Percentiles rank a stretch among this genome's conserved stretches.
These are phyloP conservation scores for Austroboletus festivus DNA, from an alignment of 768 basidiomycete species.

Conservation along the genomic window DNA sequence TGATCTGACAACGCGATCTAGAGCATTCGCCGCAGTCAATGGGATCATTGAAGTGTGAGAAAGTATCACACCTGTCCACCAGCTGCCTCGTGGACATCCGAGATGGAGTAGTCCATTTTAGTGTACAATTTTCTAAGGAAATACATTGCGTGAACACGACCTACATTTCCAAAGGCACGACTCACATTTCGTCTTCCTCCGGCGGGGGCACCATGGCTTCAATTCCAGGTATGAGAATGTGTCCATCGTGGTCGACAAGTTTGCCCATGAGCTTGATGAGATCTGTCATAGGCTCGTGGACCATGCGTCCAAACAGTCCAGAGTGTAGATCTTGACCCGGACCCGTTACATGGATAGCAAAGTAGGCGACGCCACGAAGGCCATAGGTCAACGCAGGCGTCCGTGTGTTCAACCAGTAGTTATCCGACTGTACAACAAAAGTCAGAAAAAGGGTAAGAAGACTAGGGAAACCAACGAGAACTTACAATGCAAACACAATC, in stretches of 20 bases:
- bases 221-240: constrained; percentile 86
- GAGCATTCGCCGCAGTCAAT: neutral
- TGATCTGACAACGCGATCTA: constrained; percentile 68
- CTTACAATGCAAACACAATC: constrained; percentile 92
- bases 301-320: constrained; percentile 77
- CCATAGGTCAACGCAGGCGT: constrained; percentile 85
- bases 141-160: neutral
- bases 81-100: constrained; percentile 72
- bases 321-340: constrained; percentile 89
- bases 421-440: constrained; percentile 61
- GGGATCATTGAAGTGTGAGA: neutral
- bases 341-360: constrained; percentile 76
- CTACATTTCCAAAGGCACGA: neutral
- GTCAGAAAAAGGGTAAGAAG: neutral
- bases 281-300: constrained; percentile 94
- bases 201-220: constrained; percentile 79
- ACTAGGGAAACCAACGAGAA: constrained; percentile 1
- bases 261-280: constrained; percentile 79
- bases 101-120: constrained; percentile 64
- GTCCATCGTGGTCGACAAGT: constrained; percentile 75
- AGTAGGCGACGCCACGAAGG: constrained; percentile 85
- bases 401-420: constrained; percentile 88
- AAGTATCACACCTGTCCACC: constrained; percentile 47
- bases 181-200: constrained; percentile 67
- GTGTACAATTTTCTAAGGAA: constrained; percentile 61